phyloP scores from a whole-genome alignment of 2,329 filamentous ascomycete genomes.

The Zymoseptoria ardabiliae region DNA sequence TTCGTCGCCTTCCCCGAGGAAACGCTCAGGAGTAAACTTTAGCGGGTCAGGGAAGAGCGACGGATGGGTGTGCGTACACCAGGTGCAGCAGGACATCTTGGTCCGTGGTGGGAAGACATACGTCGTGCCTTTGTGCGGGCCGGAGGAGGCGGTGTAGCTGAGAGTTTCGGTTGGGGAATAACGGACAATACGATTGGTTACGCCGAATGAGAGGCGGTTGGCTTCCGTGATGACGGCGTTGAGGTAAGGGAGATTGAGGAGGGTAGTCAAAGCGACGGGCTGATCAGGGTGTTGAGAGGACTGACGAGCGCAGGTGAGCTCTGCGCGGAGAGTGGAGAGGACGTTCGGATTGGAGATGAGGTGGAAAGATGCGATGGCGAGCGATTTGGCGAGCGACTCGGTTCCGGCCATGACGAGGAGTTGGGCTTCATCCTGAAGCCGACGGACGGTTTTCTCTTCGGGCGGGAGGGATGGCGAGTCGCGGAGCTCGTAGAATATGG shows the following conservation, averaged over 20 bases:
- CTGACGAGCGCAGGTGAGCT: conserved; percentile 26
- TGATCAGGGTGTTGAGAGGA: neutral
- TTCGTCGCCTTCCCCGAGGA: conserved; percentile 19
- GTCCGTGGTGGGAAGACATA: conserved; percentile 20
- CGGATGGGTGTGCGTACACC: conserved; percentile 28
- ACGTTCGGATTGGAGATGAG: conserved; percentile 31
- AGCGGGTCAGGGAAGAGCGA: conserved; percentile 27
- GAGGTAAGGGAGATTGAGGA: conserved; percentile 18
- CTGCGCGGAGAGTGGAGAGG: conserved; percentile 30
- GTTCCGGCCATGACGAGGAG: conserved; percentile 41
- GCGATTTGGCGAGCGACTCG: conserved; percentile 38
- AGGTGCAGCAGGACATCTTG: conserved; percentile 26
- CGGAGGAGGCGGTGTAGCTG: conserved; percentile 19
- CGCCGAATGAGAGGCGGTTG: conserved; percentile 17
- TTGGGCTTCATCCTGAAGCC: conserved; percentile 30
- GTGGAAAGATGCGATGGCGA: conserved; percentile 37
- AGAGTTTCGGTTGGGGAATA: conserved; percentile 13
- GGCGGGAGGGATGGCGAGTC: conserved; percentile 12
- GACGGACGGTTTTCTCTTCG: conserved; percentile 1
- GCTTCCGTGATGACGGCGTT: conserved; percentile 18
- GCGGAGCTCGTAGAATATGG: conserved; percentile 25
- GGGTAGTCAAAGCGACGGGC: conserved; percentile 5
- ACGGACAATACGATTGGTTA: conserved; percentile 15
- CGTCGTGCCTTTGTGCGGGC: conserved; percentile 15
- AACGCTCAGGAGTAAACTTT: conserved; percentile 29